These are phyloP conservation scores for Rhododendron griersonianum DNA, from an alignment of 148 eudicot species.

Conservation along the genomic window DNA sequence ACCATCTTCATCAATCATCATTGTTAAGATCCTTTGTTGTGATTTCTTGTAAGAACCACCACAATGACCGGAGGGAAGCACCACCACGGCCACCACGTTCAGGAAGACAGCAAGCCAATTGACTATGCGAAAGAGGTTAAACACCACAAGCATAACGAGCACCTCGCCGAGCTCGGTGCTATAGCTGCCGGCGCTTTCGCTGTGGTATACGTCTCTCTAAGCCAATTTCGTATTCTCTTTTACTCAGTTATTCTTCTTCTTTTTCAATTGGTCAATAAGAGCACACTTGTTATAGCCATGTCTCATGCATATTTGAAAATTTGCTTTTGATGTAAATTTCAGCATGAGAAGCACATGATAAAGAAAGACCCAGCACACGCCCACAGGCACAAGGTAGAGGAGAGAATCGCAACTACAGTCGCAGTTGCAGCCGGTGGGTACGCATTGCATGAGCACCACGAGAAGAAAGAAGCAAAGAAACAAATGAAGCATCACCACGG, in stretches of 20 bases:
- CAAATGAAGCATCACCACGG: conserved; percentile 43
- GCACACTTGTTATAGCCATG: too few species aligned
- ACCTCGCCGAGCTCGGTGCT: conserved; percentile 29
- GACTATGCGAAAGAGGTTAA: conserved; percentile 32
- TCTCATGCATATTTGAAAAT: too few species aligned
- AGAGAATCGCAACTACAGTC: conserved; percentile 42
- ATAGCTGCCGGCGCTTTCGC: conserved; percentile 16
- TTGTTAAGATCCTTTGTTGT: too few species aligned
- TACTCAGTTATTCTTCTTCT: too few species aligned
- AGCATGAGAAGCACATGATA: conserved; percentile 12
- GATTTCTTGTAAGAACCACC: background rate
- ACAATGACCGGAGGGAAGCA: conserved; percentile 11
- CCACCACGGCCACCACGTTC: conserved; percentile 12
- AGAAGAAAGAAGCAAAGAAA: conserved; percentile 50
- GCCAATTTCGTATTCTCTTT: too few species aligned
- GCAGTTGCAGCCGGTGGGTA: conserved; percentile 51
- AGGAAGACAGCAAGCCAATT: background rate
- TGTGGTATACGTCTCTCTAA: too few species aligned
- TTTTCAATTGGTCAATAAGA: too few species aligned
- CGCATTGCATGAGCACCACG: conserved; percentile 52
- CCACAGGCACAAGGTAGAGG: conserved; percentile 52
- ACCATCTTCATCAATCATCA: too few species aligned
- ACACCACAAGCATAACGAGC: conserved; percentile 30
- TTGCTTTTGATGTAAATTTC: too few species aligned
- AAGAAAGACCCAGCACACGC: conserved; percentile 59